Percentiles rank a stretch among this genome's conserved stretches.
Conservation (phyloP, 768 basidiomycete genomes). For the Lactifluus subvellereus region DNA sequence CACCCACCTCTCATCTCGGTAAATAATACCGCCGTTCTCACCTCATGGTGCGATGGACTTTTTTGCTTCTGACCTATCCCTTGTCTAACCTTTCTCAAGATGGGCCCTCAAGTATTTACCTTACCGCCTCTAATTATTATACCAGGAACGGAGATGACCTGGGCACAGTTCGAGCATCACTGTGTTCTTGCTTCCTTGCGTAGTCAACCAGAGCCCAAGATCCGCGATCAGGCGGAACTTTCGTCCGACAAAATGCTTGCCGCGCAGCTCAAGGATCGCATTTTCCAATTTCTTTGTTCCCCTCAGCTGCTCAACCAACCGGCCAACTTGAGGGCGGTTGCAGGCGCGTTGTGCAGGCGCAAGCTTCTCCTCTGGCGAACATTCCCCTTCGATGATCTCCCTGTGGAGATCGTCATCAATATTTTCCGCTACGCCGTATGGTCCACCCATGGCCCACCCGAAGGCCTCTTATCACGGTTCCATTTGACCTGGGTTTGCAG, state of each 20-base stretch:
- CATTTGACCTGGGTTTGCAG: slow-evolving; percentile 54
- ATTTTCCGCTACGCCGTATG: slow-evolving; percentile 59
- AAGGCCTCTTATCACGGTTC: slow-evolving; percentile 33
- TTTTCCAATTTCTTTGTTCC: neutral
- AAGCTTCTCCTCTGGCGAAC: slow-evolving; percentile 34
- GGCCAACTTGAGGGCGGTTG: neutral
- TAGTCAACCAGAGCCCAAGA: slow-evolving; percentile 15
- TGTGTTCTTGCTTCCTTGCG: neutral
- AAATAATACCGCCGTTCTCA: neutral
- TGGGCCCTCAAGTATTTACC: neutral
- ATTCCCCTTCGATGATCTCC: slow-evolving; percentile 56
- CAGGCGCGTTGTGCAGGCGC: slow-evolving; percentile 10
- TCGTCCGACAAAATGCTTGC: neutral
- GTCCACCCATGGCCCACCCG: slow-evolving; percentile 35
- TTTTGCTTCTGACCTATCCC: too few species aligned
- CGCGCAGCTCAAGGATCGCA: slow-evolving; percentile 6
- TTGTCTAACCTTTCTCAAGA: neutral
- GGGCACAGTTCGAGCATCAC: slow-evolving; percentile 7
- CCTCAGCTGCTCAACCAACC: neutral
- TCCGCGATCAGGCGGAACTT: neutral
- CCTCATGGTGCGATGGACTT: neutral
- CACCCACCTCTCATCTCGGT: neutral
- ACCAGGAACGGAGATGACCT: neutral
- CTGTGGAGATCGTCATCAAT: slow-evolving; percentile 56
- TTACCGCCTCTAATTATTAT: neutral